Evolutionary conservation across 805 yeast species (phyloP), one percentile per base, ranked within the genome.

Genomic region (Kockiozyma suomiensis): DNA sequence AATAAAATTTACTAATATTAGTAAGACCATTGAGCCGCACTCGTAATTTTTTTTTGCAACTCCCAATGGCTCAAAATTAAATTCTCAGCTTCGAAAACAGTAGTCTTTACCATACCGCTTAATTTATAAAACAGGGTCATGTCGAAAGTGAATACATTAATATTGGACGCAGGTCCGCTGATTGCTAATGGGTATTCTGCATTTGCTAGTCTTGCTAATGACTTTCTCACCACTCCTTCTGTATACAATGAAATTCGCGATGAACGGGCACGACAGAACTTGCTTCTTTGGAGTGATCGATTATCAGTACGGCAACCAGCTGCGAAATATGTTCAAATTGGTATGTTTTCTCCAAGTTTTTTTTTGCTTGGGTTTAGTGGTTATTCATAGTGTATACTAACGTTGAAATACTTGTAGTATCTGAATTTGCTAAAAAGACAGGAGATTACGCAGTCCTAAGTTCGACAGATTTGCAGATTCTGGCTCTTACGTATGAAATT

Each of bases 101-200:
- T n/a, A n/a, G n/a, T n/a, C n/a, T n/a, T n/a, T n/a, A n/a, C n/a
- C n/a, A n/a, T n/a, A n/a, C n/a, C n/a, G n/a, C n/a, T 30, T 30
- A 30, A 10, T 10, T 7, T 30, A 30, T 30, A 4, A 23, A 23
- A 49, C 17, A n/a, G n/a, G n/a, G n/a, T n/a, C 5, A 54, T 54
- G 58, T 48, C 59, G 28, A 53, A 37, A 30, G 47, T 56, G 15
- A 26, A 49, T 25, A 56, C 59, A 19, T 78, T 96, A 58, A 88
- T 90, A 35, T 79, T 94, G 66, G 99, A 94, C 81, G 98, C 99
- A 2, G 94, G 97, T 52, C 99, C 99, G 4, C 77, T 94, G 66
- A 88, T 94, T 67, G 87, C 96, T 1, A 96, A 90, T 69, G 80
- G 94, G 4, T 89, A 88, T 12, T 80, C 91, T 2, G 82, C 85